Percentiles rank a stretch among this genome's conserved stretches.
Evolutionary conservation across 768 basidiomycete species (phyloP).

Genomic region (Bullera alba): DNA sequence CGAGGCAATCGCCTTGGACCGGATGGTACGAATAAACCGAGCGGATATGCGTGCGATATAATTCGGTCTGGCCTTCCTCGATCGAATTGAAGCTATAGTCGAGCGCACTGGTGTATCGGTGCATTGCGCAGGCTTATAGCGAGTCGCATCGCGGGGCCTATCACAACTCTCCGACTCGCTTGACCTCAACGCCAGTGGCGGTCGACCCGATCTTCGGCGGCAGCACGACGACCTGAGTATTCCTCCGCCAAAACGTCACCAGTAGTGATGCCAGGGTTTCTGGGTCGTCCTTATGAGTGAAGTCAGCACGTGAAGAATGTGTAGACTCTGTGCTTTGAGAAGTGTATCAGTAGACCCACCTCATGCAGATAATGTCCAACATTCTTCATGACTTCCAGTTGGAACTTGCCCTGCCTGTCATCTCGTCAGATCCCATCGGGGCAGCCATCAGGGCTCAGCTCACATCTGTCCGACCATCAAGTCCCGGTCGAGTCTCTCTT

Average conservation of each 20-base stretch:
- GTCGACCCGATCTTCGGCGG: constrained; percentile 37
- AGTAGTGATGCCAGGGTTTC: constrained; percentile 68
- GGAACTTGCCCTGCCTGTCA: constrained; percentile 69
- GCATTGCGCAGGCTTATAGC: too few relatives aligned
- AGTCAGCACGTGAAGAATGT: neutral
- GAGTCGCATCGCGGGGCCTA: too few relatives aligned
- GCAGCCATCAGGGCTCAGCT: constrained; percentile 37
- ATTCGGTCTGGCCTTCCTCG: too few relatives aligned
- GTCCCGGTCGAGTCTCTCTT: constrained; percentile 83
- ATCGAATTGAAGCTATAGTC: too few relatives aligned
- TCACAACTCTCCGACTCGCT: constrained; percentile 23
- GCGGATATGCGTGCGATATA: too few relatives aligned
- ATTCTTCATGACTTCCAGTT: constrained; percentile 74
- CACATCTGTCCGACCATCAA: constrained; percentile 97
- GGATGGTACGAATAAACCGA: too few relatives aligned
- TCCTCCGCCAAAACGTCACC: constrained; percentile 83
- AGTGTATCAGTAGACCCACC: constrained; percentile 49
- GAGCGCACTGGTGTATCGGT: too few relatives aligned
- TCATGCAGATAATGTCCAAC: constrained; percentile 95
- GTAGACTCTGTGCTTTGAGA: neutral
- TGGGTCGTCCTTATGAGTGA: constrained; percentile 66
- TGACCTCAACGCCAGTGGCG: constrained; percentile 6
- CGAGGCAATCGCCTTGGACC: too few relatives aligned
- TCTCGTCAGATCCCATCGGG: neutral
- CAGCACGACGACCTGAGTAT: constrained; percentile 47